These are phyloP conservation scores for Colletotrichum higginsianum DNA, from an alignment of 2,329 filamentous ascomycete genomes.

Conservation along the genomic window DNA sequence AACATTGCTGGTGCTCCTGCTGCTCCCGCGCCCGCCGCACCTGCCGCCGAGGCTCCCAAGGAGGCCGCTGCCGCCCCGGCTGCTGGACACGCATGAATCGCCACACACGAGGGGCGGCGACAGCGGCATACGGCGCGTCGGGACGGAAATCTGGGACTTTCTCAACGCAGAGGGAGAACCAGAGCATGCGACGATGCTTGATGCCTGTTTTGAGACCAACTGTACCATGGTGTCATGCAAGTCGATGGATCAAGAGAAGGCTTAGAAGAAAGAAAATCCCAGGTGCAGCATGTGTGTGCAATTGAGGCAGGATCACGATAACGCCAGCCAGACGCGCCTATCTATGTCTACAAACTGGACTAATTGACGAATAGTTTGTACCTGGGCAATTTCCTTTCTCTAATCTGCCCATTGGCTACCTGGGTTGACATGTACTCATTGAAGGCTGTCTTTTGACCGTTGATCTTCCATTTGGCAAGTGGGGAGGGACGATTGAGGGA, in stretches of 20 bases:
- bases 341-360: constrained; percentile 9
- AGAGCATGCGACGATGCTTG: constrained; percentile 4
- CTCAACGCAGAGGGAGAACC: background rate
- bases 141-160: background rate
- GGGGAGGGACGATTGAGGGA: background rate
- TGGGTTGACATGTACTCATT: background rate
- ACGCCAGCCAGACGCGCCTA: constrained; percentile 14
- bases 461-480: background rate
- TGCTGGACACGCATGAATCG: constrained; percentile 12
- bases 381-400: constrained; percentile 1
- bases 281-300: constrained; percentile 6
- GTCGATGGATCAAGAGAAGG: constrained; percentile 8
- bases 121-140: background rate
- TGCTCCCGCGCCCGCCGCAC: background rate
- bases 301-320: constrained; percentile 12
- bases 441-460: background rate
- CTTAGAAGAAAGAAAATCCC: constrained; percentile 6
- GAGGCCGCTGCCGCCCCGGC: background rate
- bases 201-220: constrained; percentile 24
- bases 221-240: constrained; percentile 26
- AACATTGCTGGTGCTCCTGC: constrained; percentile 4
- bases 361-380: constrained; percentile 30
- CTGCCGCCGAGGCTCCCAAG: background rate
- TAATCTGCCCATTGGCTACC: background rate
- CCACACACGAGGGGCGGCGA: background rate